Conservation (phyloP, 2,329 filamentous ascomycete genomes). For the Colletotrichum gigasporum region DNA sequence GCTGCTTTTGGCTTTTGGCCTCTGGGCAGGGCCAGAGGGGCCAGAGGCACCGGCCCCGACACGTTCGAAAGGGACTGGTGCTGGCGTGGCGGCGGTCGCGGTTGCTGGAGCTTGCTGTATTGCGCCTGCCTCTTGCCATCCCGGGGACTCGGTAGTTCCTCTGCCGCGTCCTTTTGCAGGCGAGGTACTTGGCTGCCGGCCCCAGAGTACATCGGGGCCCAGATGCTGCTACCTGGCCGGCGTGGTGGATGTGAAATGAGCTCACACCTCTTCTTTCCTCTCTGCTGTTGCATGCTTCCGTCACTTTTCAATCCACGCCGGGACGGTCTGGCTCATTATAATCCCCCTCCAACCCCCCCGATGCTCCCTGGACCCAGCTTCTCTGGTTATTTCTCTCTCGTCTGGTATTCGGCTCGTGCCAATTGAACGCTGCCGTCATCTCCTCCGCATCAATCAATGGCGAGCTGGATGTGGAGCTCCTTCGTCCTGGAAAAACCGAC, state of each 20-base stretch:
- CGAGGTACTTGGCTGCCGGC: background rate
- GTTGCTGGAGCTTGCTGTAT: too few relatives aligned
- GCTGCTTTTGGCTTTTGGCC: conserved; percentile 13
- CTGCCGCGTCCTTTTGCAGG: background rate
- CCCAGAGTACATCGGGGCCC: conserved; percentile 8
- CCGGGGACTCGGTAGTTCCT: conserved; percentile 13
- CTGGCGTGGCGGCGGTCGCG: background rate
- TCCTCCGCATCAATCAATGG: conserved; percentile 20
- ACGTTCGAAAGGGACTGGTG: conserved; percentile 30
- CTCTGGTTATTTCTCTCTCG: background rate
- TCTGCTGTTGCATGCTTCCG: conserved; percentile 27
- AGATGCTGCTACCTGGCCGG: conserved; percentile 16
- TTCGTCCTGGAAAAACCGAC: conserved; percentile 28
- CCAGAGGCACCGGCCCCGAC: background rate
- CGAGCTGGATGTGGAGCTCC: conserved; percentile 28
- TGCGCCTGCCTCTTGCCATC: too few relatives aligned
- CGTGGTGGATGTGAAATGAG: conserved; percentile 24
- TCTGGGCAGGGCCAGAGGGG: too few relatives aligned
- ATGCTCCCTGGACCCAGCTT: conserved; percentile 4
- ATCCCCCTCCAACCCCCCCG: conserved; percentile 29
- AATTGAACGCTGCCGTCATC: too few relatives aligned
- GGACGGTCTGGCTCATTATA: conserved; percentile 24
- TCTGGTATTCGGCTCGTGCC: background rate
- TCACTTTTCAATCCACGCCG: conserved; percentile 29
- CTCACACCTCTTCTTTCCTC: conserved; percentile 30